Evolutionary conservation across 148 eudicot species (phyloP), one percentile per base, ranked within the genome.

Genomic region (Vaccinium vitisidaea): DNA sequence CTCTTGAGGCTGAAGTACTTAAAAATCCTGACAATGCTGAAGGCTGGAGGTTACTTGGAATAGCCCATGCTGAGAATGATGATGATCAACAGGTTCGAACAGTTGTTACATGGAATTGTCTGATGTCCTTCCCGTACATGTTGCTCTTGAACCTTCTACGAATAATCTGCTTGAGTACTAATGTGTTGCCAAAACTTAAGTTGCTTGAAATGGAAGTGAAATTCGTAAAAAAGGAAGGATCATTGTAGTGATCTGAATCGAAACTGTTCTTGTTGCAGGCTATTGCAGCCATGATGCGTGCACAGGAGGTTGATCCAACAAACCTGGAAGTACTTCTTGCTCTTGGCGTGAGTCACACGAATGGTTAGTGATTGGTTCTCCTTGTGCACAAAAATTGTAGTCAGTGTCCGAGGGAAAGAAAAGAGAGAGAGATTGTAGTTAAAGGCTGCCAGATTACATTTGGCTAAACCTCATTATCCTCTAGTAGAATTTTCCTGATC

Each of bases 31-130:
- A 91, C 36, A 95, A 95, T 88, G 91, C 99, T 58, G 99, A 97
- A 90, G 98, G 98, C 58, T 97, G 99, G 99, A 93, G 98, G 89
- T 89, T 97, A 87, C 92, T 97, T 87, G 99, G 99, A 74, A 88
- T 95, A 85, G 95, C 98, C 71, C 95, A 97, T 91, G 99, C 99
- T 27, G 99, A 97, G 88, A 97, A 97, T 91, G 99, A 97, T 83
- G 99, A 97, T 87, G 98, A 97, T 88, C 98, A 97, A 86, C 99
- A 97, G 98, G 99, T 97, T 76, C 61, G 83, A 48, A 75, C 49
- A 69, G 49, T 83, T 30, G 49, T 56, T 85, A 54, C 82, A 59
- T 77, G 9, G 55, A 61, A 82, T 82, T 75, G n/a, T 86, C 80
- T 50, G 49, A 19, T 76, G 8, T 81, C 74, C 30, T 81, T 50